A percentile compares a stretch with the other conserved stretches of the same genome.
Evolutionary conservation across 2,329 filamentous ascomycete species (phyloP).

Genomic region (Madurella mycetomatis): DNA sequence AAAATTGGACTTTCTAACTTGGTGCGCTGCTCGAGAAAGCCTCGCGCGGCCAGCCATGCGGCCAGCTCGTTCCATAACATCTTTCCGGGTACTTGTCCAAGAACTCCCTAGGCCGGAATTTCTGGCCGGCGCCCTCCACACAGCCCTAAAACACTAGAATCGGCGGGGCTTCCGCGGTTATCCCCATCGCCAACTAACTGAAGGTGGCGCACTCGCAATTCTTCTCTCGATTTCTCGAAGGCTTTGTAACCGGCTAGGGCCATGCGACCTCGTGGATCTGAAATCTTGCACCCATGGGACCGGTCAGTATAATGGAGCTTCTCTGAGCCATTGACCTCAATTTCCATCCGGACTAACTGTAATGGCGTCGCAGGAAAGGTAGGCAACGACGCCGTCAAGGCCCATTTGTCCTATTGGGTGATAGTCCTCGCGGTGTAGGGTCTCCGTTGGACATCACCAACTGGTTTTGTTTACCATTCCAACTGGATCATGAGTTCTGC

Average conservation of each 20-base stretch:
- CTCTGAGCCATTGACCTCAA: not conserved
- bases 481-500: too few relatives aligned
- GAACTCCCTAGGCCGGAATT: conserved; percentile 8
- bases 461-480: too few relatives aligned
- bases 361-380: too few relatives aligned
- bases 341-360: not conserved
- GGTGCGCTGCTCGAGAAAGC: conserved; percentile 6
- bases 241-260: not conserved
- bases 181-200: too few relatives aligned
- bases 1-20: not conserved
- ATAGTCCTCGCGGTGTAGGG: too few relatives aligned
- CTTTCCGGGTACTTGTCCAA: not conserved
- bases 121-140: conserved; percentile 12
- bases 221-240: conserved; percentile 8
- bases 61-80: conserved; percentile 1
- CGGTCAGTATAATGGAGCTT: not conserved
- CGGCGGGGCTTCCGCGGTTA: too few relatives aligned
- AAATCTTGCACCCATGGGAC: not conserved
- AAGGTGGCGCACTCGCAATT: not conserved
- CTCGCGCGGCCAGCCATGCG: conserved; percentile 18
- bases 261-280: conserved; percentile 3
- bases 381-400: too few relatives aligned
- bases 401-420: too few relatives aligned
- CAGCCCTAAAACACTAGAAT: conserved; percentile 6
- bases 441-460: too few relatives aligned